These are phyloP conservation scores for Ceratocystis albifundus DNA, from an alignment of 2,329 filamentous ascomycete genomes.

Conservation along the genomic window DNA sequence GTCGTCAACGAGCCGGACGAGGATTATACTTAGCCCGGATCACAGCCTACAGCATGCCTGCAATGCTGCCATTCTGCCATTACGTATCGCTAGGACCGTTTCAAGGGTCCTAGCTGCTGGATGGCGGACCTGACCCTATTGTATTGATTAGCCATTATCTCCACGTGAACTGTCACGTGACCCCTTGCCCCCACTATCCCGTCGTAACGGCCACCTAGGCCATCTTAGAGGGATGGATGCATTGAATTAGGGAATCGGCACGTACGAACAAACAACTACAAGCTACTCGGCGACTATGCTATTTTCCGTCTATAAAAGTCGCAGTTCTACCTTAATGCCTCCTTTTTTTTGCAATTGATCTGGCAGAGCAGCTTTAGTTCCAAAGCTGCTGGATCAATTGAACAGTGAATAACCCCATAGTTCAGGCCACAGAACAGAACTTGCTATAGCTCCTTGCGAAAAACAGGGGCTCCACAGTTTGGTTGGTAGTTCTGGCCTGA, in stretches of 20 bases:
- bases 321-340: too few relatives aligned
- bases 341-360: not conserved
- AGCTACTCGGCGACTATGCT: not conserved
- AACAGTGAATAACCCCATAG: not conserved
- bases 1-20: too few relatives aligned
- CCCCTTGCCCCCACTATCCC: constrained; percentile 5
- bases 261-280: not conserved
- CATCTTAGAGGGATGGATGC: not conserved
- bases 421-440: not conserved
- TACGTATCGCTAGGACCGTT: too few relatives aligned
- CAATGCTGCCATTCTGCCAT: too few relatives aligned
- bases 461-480: constrained; percentile 1
- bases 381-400: too few relatives aligned
- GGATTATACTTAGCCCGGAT: not conserved
- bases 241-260: not conserved
- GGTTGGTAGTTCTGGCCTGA: not conserved
- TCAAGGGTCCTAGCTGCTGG: too few relatives aligned
- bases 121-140: too few relatives aligned
- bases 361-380: not conserved
- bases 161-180: constrained; percentile 13
- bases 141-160: too few relatives aligned
- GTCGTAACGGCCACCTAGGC: constrained; percentile 22
- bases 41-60: too few relatives aligned
- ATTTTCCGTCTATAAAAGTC: not conserved
- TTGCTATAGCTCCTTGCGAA: constrained; percentile 6